phyloP scores from a whole-genome alignment of 2,329 filamentous ascomycete species.

The Plenodomus tracheiphilus region DNA sequence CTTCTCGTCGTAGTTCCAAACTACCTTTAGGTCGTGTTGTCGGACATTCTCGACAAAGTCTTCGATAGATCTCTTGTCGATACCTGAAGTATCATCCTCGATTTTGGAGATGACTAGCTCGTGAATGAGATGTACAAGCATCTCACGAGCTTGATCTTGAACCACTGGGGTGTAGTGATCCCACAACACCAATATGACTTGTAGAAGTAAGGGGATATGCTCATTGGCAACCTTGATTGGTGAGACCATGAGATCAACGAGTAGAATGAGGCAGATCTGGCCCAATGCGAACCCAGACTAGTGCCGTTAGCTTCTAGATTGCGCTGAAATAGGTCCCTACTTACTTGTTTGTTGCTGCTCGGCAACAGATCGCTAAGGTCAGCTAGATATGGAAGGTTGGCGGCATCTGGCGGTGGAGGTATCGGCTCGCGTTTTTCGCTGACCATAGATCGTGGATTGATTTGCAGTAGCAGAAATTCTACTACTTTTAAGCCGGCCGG shows the following conservation, averaged over 20 bases:
- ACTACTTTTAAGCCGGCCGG: slow-evolving; percentile 86
- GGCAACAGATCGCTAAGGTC: slow-evolving; percentile 46
- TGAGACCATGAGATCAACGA: slow-evolving; percentile 95
- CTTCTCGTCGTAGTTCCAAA: slow-evolving; percentile 94
- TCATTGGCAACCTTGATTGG: slow-evolving; percentile 79
- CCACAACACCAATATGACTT: slow-evolving; percentile 93
- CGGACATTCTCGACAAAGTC: slow-evolving; percentile 86
- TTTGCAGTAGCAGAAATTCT: slow-evolving; percentile 88
- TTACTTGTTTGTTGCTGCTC: slow-evolving; percentile 37
- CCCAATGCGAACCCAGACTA: slow-evolving; percentile 84
- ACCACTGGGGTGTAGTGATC: slow-evolving; percentile 95
- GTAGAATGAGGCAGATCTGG: slow-evolving; percentile 86
- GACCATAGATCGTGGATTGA: slow-evolving; percentile 96
- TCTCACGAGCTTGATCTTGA: slow-evolving; percentile 94
- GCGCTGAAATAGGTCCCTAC: not conserved
- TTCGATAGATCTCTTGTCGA: slow-evolving; percentile 77
- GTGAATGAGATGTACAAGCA: slow-evolving; percentile 96
- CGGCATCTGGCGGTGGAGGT: slow-evolving; percentile 69
- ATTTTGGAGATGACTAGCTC: slow-evolving; percentile 83
- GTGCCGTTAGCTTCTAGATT: slow-evolving; percentile 14
- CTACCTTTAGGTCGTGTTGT: slow-evolving; percentile 78
- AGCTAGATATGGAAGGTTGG: slow-evolving; percentile 82
- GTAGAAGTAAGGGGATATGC: slow-evolving; percentile 81
- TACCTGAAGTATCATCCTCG: slow-evolving; percentile 68
- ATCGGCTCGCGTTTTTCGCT: slow-evolving; percentile 69